Evolutionary conservation across 192 early-diverging fungal genomes (phyloP).

Genomic region (Haplosporangium gracile): DNA sequence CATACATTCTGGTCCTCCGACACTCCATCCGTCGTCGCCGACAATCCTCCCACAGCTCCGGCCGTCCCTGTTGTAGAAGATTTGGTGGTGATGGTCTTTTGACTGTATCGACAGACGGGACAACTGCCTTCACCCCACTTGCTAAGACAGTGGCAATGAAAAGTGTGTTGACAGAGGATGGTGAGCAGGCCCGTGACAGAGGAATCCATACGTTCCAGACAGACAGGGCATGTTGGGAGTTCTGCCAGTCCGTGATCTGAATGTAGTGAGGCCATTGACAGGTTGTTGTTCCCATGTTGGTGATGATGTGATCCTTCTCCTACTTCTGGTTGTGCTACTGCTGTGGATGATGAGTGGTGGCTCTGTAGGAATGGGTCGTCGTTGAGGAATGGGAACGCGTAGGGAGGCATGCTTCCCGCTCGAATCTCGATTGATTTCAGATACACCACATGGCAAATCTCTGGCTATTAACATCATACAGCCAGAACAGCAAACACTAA

Average conservation of each 20-base stretch:
- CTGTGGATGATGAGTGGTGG: constrained; percentile 11
- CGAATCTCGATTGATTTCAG: constrained; percentile 79
- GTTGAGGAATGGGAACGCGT: constrained; percentile 69
- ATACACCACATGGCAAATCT: constrained; percentile 87
- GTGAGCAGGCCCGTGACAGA: constrained; percentile 90
- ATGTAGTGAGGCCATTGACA: background rate
- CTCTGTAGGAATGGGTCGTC: constrained; percentile 63
- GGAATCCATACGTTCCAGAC: constrained; percentile 95
- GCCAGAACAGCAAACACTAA: background rate
- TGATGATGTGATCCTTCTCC: background rate
- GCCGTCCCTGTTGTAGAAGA: background rate
- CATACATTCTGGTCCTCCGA: constrained; percentile 69
- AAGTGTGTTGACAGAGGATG: constrained; percentile 95
- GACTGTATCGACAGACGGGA: constrained; percentile 91
- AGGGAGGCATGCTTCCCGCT: constrained; percentile 67
- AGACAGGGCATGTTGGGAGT: constrained; percentile 96
- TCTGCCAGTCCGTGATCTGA: constrained; percentile 63
- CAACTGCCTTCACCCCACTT: constrained; percentile 94
- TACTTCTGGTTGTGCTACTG: background rate
- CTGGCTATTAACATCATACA: constrained; percentile 60
- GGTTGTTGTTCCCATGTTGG: background rate
- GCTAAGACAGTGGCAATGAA: constrained; percentile 91
- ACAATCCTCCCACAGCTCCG: constrained; percentile 14
- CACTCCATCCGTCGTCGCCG: constrained; percentile 27
- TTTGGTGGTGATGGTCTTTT: constrained; percentile 57